Percentiles rank a stretch among this genome's conserved stretches.
Evolutionary conservation across 208 protist species (phyloP).

Genomic region (Wallacemonas collosoma): DNA sequence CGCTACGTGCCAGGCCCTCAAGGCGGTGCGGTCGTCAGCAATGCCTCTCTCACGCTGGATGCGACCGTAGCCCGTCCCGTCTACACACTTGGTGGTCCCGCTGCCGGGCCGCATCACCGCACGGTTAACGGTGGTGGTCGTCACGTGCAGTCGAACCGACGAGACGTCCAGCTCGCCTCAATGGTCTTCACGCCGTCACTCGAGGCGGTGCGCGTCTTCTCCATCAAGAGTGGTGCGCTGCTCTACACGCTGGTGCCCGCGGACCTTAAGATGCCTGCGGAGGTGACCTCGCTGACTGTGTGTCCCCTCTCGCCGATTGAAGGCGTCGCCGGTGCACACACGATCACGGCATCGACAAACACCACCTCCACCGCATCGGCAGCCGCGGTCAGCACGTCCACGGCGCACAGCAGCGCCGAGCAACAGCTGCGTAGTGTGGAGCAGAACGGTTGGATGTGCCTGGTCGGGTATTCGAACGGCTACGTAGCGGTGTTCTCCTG

Average conservation of each 20-base stretch:
- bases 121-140: not conserved
- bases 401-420: conserved; percentile 11
- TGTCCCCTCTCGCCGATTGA: conserved; percentile 35
- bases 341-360: not conserved
- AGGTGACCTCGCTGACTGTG: conserved; percentile 73
- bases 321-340: not conserved
- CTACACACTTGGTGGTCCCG: conserved; percentile 23
- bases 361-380: not conserved
- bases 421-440: conserved; percentile 19
- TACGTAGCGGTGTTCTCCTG: conserved; percentile 80
- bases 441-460: conserved; percentile 64
- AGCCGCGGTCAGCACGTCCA: not conserved
- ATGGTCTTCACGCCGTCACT: conserved; percentile 82
- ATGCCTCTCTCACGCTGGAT: conserved; percentile 58
- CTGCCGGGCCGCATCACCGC: not conserved
- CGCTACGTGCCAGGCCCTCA: conserved; percentile 85
- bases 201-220: conserved; percentile 85
- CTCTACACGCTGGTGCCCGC: conserved; percentile 73
- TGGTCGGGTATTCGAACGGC: conserved; percentile 88
- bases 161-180: conserved; percentile 19
- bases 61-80: conserved; percentile 38
- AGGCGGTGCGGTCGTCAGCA: conserved; percentile 72
- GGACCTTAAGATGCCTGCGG: conserved; percentile 76
- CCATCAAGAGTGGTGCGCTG: conserved; percentile 71
- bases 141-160: conserved; percentile 10